Conservation (phyloP, 306 rosid species). For the Dalbergia cochinchinensis region DNA sequence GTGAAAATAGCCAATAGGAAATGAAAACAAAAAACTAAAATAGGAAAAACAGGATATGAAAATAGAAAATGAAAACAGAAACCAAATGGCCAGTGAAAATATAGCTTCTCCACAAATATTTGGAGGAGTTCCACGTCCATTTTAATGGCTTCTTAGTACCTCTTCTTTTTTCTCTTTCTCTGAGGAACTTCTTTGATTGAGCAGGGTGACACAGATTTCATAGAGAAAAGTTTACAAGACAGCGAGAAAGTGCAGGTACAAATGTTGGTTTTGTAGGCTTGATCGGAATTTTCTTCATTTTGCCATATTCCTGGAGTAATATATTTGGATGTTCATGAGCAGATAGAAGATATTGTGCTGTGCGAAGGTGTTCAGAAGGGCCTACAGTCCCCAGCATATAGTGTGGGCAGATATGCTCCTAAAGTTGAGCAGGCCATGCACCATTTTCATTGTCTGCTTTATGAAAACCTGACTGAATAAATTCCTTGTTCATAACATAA, state of each 20-base stretch:
- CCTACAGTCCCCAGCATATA: conserved; percentile 80
- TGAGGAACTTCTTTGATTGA: not conserved
- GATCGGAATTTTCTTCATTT: conserved; percentile 6
- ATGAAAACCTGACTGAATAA: conserved; percentile 54
- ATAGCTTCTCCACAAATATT: conserved; percentile 8
- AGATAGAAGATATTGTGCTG: conserved; percentile 79
- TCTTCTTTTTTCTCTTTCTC: not conserved
- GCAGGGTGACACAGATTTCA: conserved; percentile 71
- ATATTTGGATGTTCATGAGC: conserved; percentile 41
- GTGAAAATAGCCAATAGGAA: no score
- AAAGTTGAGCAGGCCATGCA: conserved; percentile 88
- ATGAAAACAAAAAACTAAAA: no score
- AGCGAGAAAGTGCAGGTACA: conserved; percentile 91
- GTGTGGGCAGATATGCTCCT: conserved; percentile 83
- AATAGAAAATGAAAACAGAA: no score
- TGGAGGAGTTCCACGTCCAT: not conserved
- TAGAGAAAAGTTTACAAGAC: conserved; percentile 74
- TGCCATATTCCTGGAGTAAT: not conserved
- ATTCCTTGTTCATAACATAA: not conserved
- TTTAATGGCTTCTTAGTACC: not conserved
- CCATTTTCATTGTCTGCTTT: conserved; percentile 85
- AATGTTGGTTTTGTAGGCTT: not conserved
- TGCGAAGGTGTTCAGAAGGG: conserved; percentile 93
- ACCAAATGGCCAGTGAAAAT: not conserved
- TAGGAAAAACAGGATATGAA: not conserved